These are phyloP conservation scores for Solanum peruvianum DNA, from an alignment of 257 asterid species.

Conservation along the genomic window DNA sequence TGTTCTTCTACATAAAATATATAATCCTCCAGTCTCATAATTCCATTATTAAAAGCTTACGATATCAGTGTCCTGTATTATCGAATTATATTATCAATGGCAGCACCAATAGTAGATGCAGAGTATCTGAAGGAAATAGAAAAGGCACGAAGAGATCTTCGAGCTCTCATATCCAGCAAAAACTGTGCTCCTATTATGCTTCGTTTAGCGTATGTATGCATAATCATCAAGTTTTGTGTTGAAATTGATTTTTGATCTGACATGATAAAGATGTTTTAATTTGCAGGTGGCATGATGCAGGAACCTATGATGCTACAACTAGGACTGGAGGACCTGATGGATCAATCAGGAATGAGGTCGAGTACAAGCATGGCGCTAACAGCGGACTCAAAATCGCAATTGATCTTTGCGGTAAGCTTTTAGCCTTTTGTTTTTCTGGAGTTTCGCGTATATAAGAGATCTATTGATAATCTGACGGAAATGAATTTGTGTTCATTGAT, in stretches of 20 bases:
- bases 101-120: slow-evolving; percentile 19
- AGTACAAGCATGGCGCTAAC: slow-evolving; percentile 52
- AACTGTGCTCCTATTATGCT: slow-evolving; percentile 81
- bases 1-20: background rate
- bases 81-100: background rate
- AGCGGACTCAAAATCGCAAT: slow-evolving; percentile 58
- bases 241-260: background rate
- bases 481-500: background rate
- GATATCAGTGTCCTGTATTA: background rate
- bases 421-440: background rate
- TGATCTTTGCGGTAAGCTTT: slow-evolving; percentile 57
- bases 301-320: slow-evolving; percentile 70
- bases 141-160: slow-evolving; percentile 45
- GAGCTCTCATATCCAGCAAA: slow-evolving; percentile 56
- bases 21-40: background rate
- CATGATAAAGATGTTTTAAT: background rate
- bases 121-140: slow-evolving; percentile 57
- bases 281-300: slow-evolving; percentile 95
- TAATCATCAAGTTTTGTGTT: background rate
- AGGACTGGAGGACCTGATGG: slow-evolving; percentile 92
- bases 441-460: background rate
- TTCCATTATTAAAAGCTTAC: background rate
- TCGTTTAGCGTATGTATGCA: slow-evolving; percentile 55
- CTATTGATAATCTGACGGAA: background rate
- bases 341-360: slow-evolving; percentile 57